Conservation (phyloP, 106 monocot genomes). For the Narthecium ossifragum region DNA sequence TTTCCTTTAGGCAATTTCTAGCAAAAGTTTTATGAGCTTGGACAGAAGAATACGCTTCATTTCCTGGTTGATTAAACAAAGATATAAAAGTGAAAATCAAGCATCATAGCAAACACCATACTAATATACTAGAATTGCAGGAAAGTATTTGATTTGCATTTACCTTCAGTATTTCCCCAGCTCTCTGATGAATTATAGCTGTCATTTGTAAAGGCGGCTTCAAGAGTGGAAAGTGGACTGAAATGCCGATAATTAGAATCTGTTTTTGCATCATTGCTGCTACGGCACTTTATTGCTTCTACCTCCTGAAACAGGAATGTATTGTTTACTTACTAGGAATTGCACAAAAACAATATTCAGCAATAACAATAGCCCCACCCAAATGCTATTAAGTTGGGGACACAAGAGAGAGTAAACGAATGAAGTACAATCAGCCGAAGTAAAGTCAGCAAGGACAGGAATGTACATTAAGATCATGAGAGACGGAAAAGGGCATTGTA, state of each 20-base stretch:
- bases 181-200: slow-evolving; percentile 47
- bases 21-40: slow-evolving; percentile 8
- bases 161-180: slow-evolving; percentile 45
- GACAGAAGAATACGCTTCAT: slow-evolving; percentile 6
- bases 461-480: too few species aligned
- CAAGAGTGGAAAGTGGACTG: slow-evolving; percentile 65
- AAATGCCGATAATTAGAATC: slow-evolving; percentile 27
- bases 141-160: too few species aligned
- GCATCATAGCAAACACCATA: background rate
- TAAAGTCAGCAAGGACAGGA: too few species aligned
- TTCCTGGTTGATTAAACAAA: too few species aligned
- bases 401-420: too few species aligned
- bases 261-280: slow-evolving; percentile 25
- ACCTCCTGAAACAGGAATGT: slow-evolving; percentile 30
- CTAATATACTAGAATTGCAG: slow-evolving; percentile 1
- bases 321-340: too few species aligned
- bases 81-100: too few species aligned
- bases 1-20: slow-evolving; percentile 2
- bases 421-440: too few species aligned
- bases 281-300: slow-evolving; percentile 29
- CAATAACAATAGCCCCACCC: too few species aligned
- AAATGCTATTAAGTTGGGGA: too few species aligned
- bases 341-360: too few species aligned
- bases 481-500: too few species aligned
- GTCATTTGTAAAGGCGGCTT: slow-evolving; percentile 48